These are phyloP conservation scores for Chlorella ohadii DNA, from an alignment of 139 green algal genomes.

Conservation along the genomic window DNA sequence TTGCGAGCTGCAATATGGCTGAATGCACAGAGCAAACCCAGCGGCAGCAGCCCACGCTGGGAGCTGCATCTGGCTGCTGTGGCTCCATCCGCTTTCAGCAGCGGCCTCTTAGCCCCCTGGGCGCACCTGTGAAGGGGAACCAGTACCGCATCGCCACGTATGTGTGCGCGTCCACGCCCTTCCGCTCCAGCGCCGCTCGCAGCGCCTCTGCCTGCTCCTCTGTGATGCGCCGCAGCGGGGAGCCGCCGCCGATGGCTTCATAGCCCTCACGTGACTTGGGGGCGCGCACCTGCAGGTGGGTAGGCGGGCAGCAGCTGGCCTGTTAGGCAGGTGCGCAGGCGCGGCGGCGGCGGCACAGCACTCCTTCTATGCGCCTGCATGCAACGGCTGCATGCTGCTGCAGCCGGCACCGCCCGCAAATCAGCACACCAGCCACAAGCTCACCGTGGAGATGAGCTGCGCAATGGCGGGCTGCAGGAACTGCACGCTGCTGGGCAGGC, in stretches of 20 bases:
- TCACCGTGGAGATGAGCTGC: slow-evolving; percentile 76
- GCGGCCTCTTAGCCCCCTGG: too few species aligned
- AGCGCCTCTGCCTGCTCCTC: slow-evolving; percentile 92
- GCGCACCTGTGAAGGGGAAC: slow-evolving; percentile 94
- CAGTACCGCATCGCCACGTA: slow-evolving; percentile 99
- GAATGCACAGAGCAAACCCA: too few species aligned
- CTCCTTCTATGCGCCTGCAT: too few species aligned
- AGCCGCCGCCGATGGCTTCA: slow-evolving; percentile 94
- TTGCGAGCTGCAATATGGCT: too few species aligned
- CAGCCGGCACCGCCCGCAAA: too few species aligned
- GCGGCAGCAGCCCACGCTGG: too few species aligned
- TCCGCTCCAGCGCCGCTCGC: slow-evolving; percentile 49
- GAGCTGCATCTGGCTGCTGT: too few species aligned
- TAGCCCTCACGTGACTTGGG: slow-evolving; percentile 94
- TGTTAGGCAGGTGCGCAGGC: too few species aligned
- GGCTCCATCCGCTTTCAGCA: too few species aligned
- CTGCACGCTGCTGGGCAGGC: slow-evolving; percentile 65
- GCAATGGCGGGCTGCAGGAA: slow-evolving; percentile 92
- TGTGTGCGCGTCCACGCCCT: slow-evolving; percentile 65
- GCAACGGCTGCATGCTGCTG: too few species aligned
- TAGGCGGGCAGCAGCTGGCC: too few species aligned
- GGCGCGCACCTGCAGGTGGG: slow-evolving; percentile 41
- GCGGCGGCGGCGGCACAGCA: slow-evolving; percentile 44
- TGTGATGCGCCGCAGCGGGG: slow-evolving; percentile 94
- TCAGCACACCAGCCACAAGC: too few species aligned